Evolutionary conservation across 2,329 filamentous ascomycete genomes (phyloP), one percentile per base, ranked within the genome.

Genomic region (Stagonosporopsis rhizophila): DNA sequence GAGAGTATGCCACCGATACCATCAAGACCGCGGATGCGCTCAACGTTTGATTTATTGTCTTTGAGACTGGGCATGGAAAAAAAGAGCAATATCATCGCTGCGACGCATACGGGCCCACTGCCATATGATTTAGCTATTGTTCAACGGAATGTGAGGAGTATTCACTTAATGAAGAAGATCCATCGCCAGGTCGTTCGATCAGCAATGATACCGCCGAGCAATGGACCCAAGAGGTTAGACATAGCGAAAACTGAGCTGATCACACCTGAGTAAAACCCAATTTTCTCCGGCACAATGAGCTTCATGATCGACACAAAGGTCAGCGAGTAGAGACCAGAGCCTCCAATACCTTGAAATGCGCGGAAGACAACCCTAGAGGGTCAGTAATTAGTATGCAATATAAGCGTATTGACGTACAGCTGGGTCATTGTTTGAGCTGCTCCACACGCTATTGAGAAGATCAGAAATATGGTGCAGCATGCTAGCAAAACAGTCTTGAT

Each of bases 81-180:
- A 38, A 65, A 66, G n/a, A 73, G 51, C 9, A 72, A 28, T 1
- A 46, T 54, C 30, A 67, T 65, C 6, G 70, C 61, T 5, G 65
- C 50, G 2, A 35, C 62, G 14, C 72, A 62, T 14, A 72, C 61
- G 2, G 71, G 70, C 5, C 68, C 69, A 52, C 67, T 70, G 30
- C 1, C 23, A 9, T 39, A 2, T 14, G n/a, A 28, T 20, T 62
- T 25, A 60, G 52, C 45, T 9, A 41, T 11, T 9, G 6, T 17
- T 9, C 3, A 17, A 9, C 19, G 44, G 9, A 19, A 7, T 7
- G 1, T 5, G 4, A 1, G 25, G 15, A 8, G 4, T 4, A 46
- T 35, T 32, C 44, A 81, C 79, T 82, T 81, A 3, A 82, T 70
- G 34, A 77, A 75, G 58, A 82, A 82, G 2, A 82, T 78, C 80